Base-by-base conservation (phyloP, 495 filamentous ascomycete genomes). In the Penicillium waksmanii region DNA sequence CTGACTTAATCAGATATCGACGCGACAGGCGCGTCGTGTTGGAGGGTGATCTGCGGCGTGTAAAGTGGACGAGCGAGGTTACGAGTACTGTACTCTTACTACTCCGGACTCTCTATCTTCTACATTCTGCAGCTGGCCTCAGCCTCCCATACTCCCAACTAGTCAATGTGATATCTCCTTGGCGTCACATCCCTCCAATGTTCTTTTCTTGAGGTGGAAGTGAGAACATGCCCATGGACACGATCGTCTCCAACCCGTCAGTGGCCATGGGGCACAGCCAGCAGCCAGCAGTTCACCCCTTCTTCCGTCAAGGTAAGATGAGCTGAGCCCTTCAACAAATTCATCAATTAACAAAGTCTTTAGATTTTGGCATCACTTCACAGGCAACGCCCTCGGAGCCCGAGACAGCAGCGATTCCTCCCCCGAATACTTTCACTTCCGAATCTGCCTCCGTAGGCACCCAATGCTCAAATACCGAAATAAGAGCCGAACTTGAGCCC, bases 211-310 rank as follows among this genome's bases (percentile, higher is more conserved):
- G 47, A 52, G 33, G 42, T 17, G 54, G 17, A 56, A 48, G 25
- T 27, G 35, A 48, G 46, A 48, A 19, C 21, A 48, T 60, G 66
- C 67, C 42, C 40, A 68, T 71, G 65, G 67, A 65, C 64, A 62
- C 60, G 17, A 47, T 60, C n/a, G 49, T 63, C 61, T 68, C 63
- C 46, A 63, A 63, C 49, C 43, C 48, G 70, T 59, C 57, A 53
- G 70, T 73, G 72, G 78, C 70, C 53, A 79, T 78, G 75, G 73
- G 66, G 64, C 72, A 75, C 53, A 67, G 70, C 62, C 72, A 76
- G 56, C 71, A 74, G 57, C 73, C 69, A 17, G 69, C 63, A 36
- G 63, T 80, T 53, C 75, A 79, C 61, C 75, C 78, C 12, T 80
- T 79, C 57, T 80, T 79, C 56, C 66, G 67, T 51, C 66, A 68